Evolutionary conservation across 495 filamentous ascomycete genomes (phyloP), one percentile per base, ranked within the genome.

Genomic region (Staphylotrichum longicolle): DNA sequence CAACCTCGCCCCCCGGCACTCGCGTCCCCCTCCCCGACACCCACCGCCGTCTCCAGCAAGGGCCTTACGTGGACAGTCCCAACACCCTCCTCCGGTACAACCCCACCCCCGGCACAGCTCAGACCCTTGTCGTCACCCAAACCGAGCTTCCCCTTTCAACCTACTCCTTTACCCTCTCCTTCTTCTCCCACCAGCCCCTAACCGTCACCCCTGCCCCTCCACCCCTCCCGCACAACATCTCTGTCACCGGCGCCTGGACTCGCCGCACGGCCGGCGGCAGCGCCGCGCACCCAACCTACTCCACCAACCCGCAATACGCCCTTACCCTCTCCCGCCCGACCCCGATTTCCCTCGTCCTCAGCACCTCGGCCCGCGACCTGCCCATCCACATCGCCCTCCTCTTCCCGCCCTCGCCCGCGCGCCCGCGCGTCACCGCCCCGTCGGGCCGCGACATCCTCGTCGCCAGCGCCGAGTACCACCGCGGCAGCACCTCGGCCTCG

Each of bases 41-140:
- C 9, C 79, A 84, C 20, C 70, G 89, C 5, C 70, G 60, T 44
- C 62, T 75, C 2, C 77, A 88, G 65, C 82, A 86, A 46, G 87
- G 88, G 2, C 86, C 89, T n/a, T 96, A 88, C 64, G 92, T 98
- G 41, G 93, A 96, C 71, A 93, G 92, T 2, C 91, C 93, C 11
- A 96, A 98, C 70, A 95, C 88, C 10, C 84, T 98, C 12, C 86
- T 94, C 37, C 85, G 87, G 58, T 80, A 95, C 45, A 85, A 89
- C 9, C 80, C 90, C 72, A 82, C 32, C 69, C 84, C 20, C 68
- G 52, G 74, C 32, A 77, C 78, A 27, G 77, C 80, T 1, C 93
- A 92, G 68, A 98, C 93, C 0, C 74, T 91, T 20, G 91, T 93
- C 30, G 80, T 92, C 40, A 86, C 89, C 9, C 85, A 95, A 67